phyloP scores from a whole-genome alignment of 331 rosid species.

The Malus hybrid region DNA sequence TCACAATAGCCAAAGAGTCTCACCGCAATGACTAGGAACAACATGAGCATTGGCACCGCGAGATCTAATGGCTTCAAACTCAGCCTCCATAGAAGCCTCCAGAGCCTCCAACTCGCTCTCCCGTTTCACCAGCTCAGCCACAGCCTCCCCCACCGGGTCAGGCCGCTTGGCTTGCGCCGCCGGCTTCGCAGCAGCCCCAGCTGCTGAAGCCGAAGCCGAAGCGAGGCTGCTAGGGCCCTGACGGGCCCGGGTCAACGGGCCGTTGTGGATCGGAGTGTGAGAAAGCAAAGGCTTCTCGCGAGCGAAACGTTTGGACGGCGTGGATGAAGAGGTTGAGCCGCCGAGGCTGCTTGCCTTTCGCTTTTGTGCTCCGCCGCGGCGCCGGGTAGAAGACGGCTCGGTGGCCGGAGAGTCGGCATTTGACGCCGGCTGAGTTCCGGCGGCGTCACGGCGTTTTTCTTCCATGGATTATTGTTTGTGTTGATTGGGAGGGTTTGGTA shows the following conservation, averaged over 20 bases:
- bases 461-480: conserved; percentile 39
- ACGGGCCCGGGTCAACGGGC: conserved; percentile 90
- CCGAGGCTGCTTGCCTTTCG: conserved; percentile 47
- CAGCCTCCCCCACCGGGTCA: conserved; percentile 29
- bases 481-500: not conserved
- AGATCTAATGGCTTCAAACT: conserved; percentile 73
- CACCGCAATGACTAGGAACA: conserved; percentile 87
- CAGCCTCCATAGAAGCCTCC: conserved; percentile 64
- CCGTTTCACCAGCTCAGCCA: conserved; percentile 44
- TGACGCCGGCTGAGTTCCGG: conserved; percentile 37
- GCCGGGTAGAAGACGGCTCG: conserved; percentile 62
- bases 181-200: conserved; percentile 10
- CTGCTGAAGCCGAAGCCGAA: not conserved
- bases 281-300: conserved; percentile 67
- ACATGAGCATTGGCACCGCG: conserved; percentile 62
- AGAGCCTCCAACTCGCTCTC: conserved; percentile 54
- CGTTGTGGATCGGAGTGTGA: conserved; percentile 63
- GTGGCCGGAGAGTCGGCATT: conserved; percentile 50
- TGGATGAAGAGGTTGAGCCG: conserved; percentile 50
- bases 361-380: conserved; percentile 74
- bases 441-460: conserved; percentile 75
- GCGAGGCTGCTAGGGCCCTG: conserved; percentile 53
- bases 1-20: conserved; percentile 18
- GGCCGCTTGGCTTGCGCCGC: conserved; percentile 28
- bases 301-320: conserved; percentile 72